phyloP scores from a whole-genome alignment of 306 rosid species.

The Canavalia gladiata region DNA sequence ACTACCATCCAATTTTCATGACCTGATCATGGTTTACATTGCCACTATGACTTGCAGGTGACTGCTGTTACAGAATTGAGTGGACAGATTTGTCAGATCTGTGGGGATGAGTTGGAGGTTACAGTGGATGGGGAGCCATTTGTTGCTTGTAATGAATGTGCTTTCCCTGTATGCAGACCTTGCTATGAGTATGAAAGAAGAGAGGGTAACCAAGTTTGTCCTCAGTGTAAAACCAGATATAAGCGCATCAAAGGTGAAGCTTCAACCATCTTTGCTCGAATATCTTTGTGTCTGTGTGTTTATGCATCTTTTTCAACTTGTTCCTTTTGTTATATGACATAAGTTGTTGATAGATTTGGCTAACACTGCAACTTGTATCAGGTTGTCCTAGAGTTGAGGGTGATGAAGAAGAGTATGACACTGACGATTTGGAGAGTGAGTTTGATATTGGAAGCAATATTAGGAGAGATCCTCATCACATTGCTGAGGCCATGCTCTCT shows the following conservation, averaged over 20 bases:
- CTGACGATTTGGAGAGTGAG: constrained; percentile 88
- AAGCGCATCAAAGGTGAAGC: constrained; percentile 77
- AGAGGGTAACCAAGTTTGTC: constrained; percentile 95
- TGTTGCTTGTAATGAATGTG: constrained; percentile 96
- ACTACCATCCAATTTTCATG: constrained; percentile 23
- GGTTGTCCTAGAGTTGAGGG: constrained; percentile 93
- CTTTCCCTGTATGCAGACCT: constrained; percentile 91
- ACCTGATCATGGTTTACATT: constrained; percentile 41
- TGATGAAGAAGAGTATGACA: constrained; percentile 89
- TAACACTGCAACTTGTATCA: constrained; percentile 44
- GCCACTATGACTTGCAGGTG: constrained; percentile 62
- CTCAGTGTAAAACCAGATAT: constrained; percentile 93
- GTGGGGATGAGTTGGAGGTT: constrained; percentile 89
- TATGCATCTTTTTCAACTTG: background rate
- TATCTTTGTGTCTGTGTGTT: background rate
- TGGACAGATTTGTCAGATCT: constrained; percentile 95
- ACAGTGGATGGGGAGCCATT: constrained; percentile 83
- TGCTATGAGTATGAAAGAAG: constrained; percentile 95
- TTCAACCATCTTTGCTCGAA: background rate
- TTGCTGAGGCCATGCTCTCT: constrained; percentile 69
- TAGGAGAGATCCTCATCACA: constrained; percentile 61
- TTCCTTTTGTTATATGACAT: background rate
- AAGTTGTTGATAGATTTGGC: constrained; percentile 33
- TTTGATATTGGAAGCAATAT: constrained; percentile 72
- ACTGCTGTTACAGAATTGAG: constrained; percentile 73